phyloP scores from a whole-genome alignment of 2,329 filamentous ascomycete species.

The Ramularia endophylla region DNA sequence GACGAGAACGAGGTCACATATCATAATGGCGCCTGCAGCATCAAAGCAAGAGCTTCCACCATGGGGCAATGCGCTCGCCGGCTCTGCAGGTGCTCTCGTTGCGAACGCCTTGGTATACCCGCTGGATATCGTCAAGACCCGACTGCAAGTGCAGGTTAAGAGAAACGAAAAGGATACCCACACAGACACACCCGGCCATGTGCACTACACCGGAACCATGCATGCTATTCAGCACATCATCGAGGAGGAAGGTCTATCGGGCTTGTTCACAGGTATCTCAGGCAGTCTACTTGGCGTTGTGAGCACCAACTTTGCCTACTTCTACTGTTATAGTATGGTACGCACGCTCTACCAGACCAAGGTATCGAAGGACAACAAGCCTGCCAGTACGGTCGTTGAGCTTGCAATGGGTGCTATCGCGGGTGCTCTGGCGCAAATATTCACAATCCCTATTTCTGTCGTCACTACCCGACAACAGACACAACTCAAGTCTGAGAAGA shows the following conservation, averaged over 20 bases:
- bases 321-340: constrained; percentile 96
- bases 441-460: constrained; percentile 93
- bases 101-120: constrained; percentile 96
- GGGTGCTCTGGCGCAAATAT: constrained; percentile 86
- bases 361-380: constrained; percentile 32
- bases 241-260: constrained; percentile 69
- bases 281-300: constrained; percentile 86
- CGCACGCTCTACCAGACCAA: constrained; percentile 68
- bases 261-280: constrained; percentile 83
- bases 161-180: constrained; percentile 36
- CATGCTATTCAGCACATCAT: constrained; percentile 85
- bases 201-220: constrained; percentile 79
- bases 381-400: constrained; percentile 75
- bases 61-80: constrained; percentile 89
- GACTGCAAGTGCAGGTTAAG: constrained; percentile 90
- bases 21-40: constrained; percentile 23
- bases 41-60: constrained; percentile 62
- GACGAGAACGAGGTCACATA: not conserved
- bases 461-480: constrained; percentile 96
- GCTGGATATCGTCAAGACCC: constrained; percentile 94
- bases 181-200: constrained; percentile 43
- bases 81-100: constrained; percentile 85
- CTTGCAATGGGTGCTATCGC: constrained; percentile 79
- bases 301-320: constrained; percentile 98
- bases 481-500: constrained; percentile 74